These are phyloP conservation scores for Colletotrichum sublineola DNA, from an alignment of 2,329 filamentous ascomycete genomes.

Conservation along the genomic window DNA sequence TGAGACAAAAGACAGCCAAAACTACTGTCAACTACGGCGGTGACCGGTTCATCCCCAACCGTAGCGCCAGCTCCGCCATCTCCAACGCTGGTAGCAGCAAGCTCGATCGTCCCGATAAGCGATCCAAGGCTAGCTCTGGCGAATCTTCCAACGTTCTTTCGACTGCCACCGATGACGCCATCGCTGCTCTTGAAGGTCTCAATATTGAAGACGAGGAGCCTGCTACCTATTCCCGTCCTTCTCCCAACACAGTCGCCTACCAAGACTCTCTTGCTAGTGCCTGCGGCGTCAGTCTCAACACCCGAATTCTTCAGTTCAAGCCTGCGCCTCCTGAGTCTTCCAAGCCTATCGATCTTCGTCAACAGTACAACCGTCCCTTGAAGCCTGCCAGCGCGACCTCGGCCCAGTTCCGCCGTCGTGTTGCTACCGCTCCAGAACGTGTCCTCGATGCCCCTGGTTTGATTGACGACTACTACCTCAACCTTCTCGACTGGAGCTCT, in stretches of 20 bases:
- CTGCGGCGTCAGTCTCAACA: constrained; percentile 93
- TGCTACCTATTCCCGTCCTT: constrained; percentile 79
- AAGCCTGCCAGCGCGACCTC: constrained; percentile 80
- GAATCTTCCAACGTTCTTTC: constrained; percentile 84
- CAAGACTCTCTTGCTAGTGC: constrained; percentile 91
- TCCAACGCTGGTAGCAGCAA: constrained; percentile 86
- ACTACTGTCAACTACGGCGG: constrained; percentile 84
- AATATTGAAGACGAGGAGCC: constrained; percentile 79
- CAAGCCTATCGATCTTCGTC: constrained; percentile 96
- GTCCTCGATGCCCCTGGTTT: constrained; percentile 96
- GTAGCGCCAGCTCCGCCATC: constrained; percentile 89
- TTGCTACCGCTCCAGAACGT: constrained; percentile 94
- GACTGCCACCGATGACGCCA: constrained; percentile 83
- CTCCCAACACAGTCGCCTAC: constrained; percentile 90
- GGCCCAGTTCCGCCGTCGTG: constrained; percentile 90
- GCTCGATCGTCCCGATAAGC: constrained; percentile 78
- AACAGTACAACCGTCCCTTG: constrained; percentile 97
- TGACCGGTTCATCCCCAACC: constrained; percentile 97
- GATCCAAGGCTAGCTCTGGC: constrained; percentile 77
- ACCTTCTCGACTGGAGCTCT: constrained; percentile 97
- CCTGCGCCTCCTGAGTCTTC: constrained; percentile 97
- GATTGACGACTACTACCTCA: constrained; percentile 99
- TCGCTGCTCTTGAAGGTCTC: constrained; percentile 83
- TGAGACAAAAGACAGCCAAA: constrained; percentile 73
- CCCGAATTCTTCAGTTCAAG: constrained; percentile 98